These are phyloP conservation scores for Acacia pycnantha DNA, from an alignment of 331 rosid species.

Conservation along the genomic window DNA sequence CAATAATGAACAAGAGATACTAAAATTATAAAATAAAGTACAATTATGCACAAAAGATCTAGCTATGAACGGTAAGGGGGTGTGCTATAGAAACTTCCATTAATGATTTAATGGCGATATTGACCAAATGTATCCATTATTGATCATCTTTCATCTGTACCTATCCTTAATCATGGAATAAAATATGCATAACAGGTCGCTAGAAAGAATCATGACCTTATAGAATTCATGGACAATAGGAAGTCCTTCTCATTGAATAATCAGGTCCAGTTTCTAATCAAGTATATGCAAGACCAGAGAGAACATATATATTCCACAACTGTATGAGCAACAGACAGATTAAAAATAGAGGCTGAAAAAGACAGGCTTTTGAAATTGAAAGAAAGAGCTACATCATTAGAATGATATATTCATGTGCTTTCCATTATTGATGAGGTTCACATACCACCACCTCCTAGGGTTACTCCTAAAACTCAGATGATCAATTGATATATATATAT, in stretches of 20 bases:
- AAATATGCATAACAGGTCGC: neutral
- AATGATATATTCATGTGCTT: neutral
- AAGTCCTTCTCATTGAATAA: constrained; percentile 22
- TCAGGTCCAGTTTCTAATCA: constrained; percentile 33
- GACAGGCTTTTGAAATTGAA: constrained; percentile 25
- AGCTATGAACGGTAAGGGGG: neutral
- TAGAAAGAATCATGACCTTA: constrained; percentile 26
- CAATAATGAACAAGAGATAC: neutral
- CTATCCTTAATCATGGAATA: constrained; percentile 1
- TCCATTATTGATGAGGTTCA: constrained; percentile 14
- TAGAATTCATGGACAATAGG: constrained; percentile 21
- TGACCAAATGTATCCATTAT: constrained; percentile 1
- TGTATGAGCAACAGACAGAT: neutral
- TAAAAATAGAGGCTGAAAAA: constrained; percentile 20
- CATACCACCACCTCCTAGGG: constrained; percentile 2
- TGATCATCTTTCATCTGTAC: neutral
- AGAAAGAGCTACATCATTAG: constrained; percentile 1
- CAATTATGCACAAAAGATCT: constrained; percentile 1
- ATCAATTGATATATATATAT: neutral
- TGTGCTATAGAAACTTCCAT: neutral
- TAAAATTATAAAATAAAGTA: neutral
- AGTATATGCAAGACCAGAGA: constrained; percentile 29
- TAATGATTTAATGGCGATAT: neutral
- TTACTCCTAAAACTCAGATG: constrained; percentile 9
- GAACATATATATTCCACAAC: neutral